Conservation (phyloP, 129 eudicot species). For the Centaurea solstitialis region DNA sequence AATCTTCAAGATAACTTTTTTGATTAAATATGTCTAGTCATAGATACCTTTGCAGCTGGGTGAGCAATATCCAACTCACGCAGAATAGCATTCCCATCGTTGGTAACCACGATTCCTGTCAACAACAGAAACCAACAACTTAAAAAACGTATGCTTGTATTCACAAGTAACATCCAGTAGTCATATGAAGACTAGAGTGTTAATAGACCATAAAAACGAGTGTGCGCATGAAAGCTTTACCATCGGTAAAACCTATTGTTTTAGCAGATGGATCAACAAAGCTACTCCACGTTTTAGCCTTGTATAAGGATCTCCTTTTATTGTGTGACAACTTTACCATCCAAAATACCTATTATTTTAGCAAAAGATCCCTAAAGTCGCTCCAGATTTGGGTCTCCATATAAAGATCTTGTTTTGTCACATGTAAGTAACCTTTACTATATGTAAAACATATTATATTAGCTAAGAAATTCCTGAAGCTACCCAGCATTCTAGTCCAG, state of each 20-base stretch:
- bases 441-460: neutral
- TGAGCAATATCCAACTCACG: constrained; percentile 97
- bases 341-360: no score
- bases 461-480: neutral
- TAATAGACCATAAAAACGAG: neutral
- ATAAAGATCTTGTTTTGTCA: neutral
- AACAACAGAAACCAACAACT: neutral
- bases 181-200: neutral
- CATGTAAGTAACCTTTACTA: neutral
- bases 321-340: neutral
- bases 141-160: neutral
- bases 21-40: neutral
- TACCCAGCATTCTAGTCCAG: neutral
- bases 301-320: neutral
- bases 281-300: neutral
- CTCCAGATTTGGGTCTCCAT: neutral
- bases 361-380: neutral
- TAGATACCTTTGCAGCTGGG: constrained; percentile 91
- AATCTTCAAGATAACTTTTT: neutral
- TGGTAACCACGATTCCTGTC: constrained; percentile 93
- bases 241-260: neutral
- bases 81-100: constrained; percentile 95
- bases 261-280: neutral
- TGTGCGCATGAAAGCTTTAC: neutral
- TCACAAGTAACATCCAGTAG: neutral